A percentile compares a stretch with the other conserved stretches of the same genome.
phyloP scores from a whole-genome alignment of 2,329 filamentous ascomycete species.

The Fusarium palustre region DNA sequence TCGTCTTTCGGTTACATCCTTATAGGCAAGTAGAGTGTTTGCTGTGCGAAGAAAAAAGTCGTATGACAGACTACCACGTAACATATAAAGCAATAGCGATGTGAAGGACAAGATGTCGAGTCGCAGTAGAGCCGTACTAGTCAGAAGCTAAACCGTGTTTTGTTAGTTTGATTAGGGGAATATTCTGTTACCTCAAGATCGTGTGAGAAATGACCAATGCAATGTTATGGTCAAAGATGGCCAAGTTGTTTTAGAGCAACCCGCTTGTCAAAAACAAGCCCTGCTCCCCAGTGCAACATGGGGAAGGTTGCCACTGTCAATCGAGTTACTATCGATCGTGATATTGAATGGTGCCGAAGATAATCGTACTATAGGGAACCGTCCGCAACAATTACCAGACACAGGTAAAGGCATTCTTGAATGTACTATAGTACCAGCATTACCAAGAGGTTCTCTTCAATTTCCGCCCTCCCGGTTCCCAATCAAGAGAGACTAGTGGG shows the following conservation, averaged over 20 bases:
- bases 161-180: slow-evolving; percentile 24
- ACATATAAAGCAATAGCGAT: background rate
- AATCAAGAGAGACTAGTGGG: slow-evolving; percentile 6
- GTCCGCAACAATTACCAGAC: slow-evolving; percentile 17
- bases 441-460: slow-evolving; percentile 14
- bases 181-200: slow-evolving; percentile 29
- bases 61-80: background rate
- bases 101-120: background rate
- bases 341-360: slow-evolving; percentile 29
- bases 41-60: background rate
- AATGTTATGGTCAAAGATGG: slow-evolving; percentile 28
- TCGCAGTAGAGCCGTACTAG: background rate
- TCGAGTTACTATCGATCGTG: slow-evolving; percentile 24
- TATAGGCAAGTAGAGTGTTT: background rate
- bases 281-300: slow-evolving; percentile 22
- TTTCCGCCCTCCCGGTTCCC: background rate
- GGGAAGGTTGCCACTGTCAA: slow-evolving; percentile 28
- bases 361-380: slow-evolving; percentile 28
- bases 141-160: slow-evolving; percentile 6
- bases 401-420: slow-evolving; percentile 8
- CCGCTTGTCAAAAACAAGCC: slow-evolving; percentile 29
- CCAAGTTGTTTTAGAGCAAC: slow-evolving; percentile 35
- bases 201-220: slow-evolving; percentile 31
- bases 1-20: background rate
- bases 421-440: slow-evolving; percentile 4